Evolutionary conservation across 2,329 filamentous ascomycete genomes (phyloP).

Genomic region (Botryotinia globosa): DNA sequence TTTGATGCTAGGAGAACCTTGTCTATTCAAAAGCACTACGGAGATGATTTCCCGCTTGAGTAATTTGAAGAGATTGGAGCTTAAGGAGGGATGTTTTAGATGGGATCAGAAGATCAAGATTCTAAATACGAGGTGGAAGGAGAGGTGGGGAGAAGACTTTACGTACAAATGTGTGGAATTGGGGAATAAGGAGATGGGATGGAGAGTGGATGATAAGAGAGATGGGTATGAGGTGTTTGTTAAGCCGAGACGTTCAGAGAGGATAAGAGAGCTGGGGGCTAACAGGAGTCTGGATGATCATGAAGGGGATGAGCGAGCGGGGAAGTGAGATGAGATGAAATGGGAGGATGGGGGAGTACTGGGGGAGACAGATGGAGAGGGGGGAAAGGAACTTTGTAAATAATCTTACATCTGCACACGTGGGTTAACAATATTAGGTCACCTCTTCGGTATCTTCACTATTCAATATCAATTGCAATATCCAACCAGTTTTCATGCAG

Average conservation of each 20-base stretch:
- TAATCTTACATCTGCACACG: background rate
- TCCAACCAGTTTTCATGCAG: background rate
- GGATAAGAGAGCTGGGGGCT: background rate
- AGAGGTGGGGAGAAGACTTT: background rate
- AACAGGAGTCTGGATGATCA: background rate
- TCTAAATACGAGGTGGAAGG: constrained; percentile 3
- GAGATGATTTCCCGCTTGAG: background rate
- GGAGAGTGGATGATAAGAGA: background rate
- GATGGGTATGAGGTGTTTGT: background rate
- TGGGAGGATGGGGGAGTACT: background rate
- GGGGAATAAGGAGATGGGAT: constrained; percentile 1
- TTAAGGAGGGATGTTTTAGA: constrained; percentile 4
- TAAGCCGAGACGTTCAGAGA: background rate
- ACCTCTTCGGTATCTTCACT: background rate
- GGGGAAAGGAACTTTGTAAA: background rate
- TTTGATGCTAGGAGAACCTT: constrained; percentile 9
- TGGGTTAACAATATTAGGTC: background rate
- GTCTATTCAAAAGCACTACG: constrained; percentile 10
- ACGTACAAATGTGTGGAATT: background rate
- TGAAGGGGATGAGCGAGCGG: background rate
- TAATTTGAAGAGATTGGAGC: background rate
- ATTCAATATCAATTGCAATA: background rate
- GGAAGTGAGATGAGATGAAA: background rate
- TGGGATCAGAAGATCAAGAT: constrained; percentile 7
- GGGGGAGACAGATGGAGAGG: background rate